Evolutionary conservation across 2,329 filamentous ascomycete species (phyloP).

Genomic region (Diaporthe nobilis): DNA sequence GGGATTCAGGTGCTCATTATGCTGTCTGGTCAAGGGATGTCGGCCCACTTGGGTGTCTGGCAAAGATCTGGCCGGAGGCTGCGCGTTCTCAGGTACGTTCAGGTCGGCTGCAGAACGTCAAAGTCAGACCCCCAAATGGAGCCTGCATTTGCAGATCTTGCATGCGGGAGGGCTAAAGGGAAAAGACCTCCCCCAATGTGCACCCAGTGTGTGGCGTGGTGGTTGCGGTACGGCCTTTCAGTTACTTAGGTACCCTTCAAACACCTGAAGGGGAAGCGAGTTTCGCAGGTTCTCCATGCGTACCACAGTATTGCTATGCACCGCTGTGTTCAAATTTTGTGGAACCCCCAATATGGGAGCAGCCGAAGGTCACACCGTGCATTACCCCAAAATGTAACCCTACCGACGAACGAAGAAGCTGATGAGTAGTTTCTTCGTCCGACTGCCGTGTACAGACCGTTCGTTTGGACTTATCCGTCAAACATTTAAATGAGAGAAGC

Average conservation of each 20-base stretch:
- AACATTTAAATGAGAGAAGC: neutral
- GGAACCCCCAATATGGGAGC: conserved; percentile 35
- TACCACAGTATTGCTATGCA: conserved; percentile 6
- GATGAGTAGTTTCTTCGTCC: neutral
- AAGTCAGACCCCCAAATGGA: neutral
- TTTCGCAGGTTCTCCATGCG: conserved; percentile 51
- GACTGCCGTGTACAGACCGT: neutral
- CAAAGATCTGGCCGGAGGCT: neutral
- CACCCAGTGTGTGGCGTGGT: neutral
- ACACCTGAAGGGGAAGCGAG: conserved; percentile 57
- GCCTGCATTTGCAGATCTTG: conserved; percentile 28
- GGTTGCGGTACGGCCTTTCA: neutral
- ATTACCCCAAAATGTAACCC: conserved; percentile 29
- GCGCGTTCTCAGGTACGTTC: neutral
- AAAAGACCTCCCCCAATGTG: neutral
- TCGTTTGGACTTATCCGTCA: conserved; percentile 18
- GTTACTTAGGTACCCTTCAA: conserved; percentile 46
- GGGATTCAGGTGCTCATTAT: conserved; percentile 4
- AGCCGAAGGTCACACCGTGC: conserved; percentile 35
- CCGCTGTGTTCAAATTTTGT: conserved; percentile 40
- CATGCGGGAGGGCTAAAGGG: neutral
- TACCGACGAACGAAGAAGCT: conserved; percentile 8
- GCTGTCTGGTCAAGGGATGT: conserved; percentile 25
- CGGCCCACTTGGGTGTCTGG: conserved; percentile 28
- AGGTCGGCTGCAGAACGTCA: neutral